A percentile compares a stretch with the other conserved stretches of the same genome.
Evolutionary conservation across 108 stramenopile species (phyloP).

Genomic region (Discostella stelligeroides): DNA sequence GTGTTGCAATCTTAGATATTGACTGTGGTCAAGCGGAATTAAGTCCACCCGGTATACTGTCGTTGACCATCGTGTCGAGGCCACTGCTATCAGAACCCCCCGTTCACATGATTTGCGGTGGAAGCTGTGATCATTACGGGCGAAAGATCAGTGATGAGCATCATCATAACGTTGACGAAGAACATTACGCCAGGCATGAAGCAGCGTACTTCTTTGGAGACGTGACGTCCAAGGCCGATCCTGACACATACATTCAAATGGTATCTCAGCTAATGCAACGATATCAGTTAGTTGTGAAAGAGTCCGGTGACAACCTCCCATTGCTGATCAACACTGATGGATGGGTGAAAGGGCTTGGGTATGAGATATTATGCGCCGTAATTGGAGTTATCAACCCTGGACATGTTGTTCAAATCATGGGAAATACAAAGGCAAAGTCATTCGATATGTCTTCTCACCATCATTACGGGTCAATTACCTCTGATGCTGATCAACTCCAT

Average conservation of each 20-base stretch:
- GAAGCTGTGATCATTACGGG: constrained; percentile 5
- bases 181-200: constrained; percentile 28
- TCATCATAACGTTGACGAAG: neutral
- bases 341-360: constrained; percentile 92
- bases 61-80: constrained; percentile 61
- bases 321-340: constrained; percentile 93
- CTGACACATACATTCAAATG: constrained; percentile 65
- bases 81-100: constrained; percentile 85
- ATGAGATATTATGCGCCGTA: constrained; percentile 76
- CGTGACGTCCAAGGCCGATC: constrained; percentile 77
- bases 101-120: constrained; percentile 46
- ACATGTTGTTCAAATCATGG: constrained; percentile 85
- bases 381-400: constrained; percentile 57
- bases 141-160: constrained; percentile 1
- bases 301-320: constrained; percentile 42
- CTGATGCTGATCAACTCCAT: neutral
- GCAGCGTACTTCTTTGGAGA: constrained; percentile 76
- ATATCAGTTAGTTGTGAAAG: constrained; percentile 33
- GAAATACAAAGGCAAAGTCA: constrained; percentile 58
- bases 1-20: constrained; percentile 84
- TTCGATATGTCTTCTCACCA: constrained; percentile 61
- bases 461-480: neutral
- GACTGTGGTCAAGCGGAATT: constrained; percentile 94
- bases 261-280: constrained; percentile 51
- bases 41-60: constrained; percentile 82